Evolutionary conservation across 139 green algal genomes (phyloP).

Genomic region (Picochlorum sp.): DNA sequence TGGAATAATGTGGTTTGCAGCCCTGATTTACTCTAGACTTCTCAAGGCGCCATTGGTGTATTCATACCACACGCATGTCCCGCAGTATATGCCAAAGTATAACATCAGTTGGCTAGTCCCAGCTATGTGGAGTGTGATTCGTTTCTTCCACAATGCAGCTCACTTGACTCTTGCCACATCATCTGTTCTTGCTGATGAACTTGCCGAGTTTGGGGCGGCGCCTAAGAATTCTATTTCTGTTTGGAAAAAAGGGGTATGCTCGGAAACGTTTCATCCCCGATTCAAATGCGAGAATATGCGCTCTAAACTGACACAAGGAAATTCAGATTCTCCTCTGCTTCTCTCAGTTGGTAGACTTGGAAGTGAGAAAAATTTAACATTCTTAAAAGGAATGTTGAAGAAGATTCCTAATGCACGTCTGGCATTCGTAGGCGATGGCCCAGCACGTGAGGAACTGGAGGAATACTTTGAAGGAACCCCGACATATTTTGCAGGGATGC

Average conservation of each 20-base stretch:
- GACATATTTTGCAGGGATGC: conserved; percentile 44
- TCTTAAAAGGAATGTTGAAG: conserved; percentile 60
- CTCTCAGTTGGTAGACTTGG: conserved; percentile 91
- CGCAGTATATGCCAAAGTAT: conserved; percentile 83
- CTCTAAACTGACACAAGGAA: conserved; percentile 48
- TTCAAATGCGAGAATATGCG: conserved; percentile 63
- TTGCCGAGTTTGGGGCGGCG: neutral
- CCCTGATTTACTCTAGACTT: conserved; percentile 81
- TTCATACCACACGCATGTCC: conserved; percentile 97
- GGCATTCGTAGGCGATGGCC: conserved; percentile 91
- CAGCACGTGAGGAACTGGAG: conserved; percentile 59
- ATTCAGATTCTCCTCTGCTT: conserved; percentile 65
- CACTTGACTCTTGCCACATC: conserved; percentile 66
- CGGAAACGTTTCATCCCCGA: conserved; percentile 72
- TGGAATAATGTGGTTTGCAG: conserved; percentile 43
- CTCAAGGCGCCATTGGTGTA: conserved; percentile 81
- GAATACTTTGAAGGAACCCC: conserved; percentile 14
- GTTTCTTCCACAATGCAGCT: conserved; percentile 57
- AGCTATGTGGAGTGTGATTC: conserved; percentile 86
- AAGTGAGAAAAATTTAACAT: conserved; percentile 70
- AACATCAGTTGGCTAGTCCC: conserved; percentile 65
- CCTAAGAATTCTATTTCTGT: conserved; percentile 32
- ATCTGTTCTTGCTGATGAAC: conserved; percentile 8
- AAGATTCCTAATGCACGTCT: conserved; percentile 50
- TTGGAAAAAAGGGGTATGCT: conserved; percentile 56